Percentiles rank a stretch among this genome's conserved stretches.
Evolutionary conservation across 2,329 filamentous ascomycete genomes (phyloP).

Genomic region (Ciborinia camelliae): DNA sequence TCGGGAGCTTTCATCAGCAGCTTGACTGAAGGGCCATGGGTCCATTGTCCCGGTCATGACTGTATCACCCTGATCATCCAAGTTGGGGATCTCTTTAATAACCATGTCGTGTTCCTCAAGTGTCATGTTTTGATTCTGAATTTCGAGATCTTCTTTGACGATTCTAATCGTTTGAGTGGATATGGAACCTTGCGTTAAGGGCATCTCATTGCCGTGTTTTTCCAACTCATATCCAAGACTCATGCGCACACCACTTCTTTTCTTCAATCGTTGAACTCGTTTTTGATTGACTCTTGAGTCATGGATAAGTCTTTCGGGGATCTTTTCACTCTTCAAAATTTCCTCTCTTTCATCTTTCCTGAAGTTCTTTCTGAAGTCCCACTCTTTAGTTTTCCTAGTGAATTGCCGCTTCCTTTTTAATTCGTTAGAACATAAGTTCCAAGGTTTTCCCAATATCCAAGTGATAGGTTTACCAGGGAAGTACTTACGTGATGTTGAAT

Average conservation of each 20-base stretch:
- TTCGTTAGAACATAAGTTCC: not conserved
- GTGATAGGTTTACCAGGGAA: not conserved
- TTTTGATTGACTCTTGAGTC: not conserved
- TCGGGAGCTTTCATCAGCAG: not conserved
- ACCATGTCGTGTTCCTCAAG: not conserved
- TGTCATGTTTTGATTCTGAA: not conserved
- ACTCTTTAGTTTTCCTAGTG: not conserved
- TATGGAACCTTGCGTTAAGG: no score
- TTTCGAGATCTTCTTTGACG: not conserved
- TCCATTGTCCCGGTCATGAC: not conserved
- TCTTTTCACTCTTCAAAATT: not conserved
- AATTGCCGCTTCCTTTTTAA: not conserved
- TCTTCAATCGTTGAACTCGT: not conserved
- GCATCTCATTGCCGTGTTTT: no score
- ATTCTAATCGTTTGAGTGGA: not conserved
- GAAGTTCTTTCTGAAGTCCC: conserved; percentile 7
- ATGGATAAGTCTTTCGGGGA: not conserved
- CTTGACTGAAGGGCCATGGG: not conserved
- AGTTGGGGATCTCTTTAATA: not conserved
- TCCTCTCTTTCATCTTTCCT: not conserved
- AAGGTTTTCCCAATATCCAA: not conserved
- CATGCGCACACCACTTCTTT: not conserved
- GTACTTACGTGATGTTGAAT: not conserved
- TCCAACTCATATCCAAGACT: not conserved
- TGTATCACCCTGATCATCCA: not conserved